These are phyloP conservation scores for Gymnopilus junonius DNA, from an alignment of 768 basidiomycete genomes.

Conservation along the genomic window DNA sequence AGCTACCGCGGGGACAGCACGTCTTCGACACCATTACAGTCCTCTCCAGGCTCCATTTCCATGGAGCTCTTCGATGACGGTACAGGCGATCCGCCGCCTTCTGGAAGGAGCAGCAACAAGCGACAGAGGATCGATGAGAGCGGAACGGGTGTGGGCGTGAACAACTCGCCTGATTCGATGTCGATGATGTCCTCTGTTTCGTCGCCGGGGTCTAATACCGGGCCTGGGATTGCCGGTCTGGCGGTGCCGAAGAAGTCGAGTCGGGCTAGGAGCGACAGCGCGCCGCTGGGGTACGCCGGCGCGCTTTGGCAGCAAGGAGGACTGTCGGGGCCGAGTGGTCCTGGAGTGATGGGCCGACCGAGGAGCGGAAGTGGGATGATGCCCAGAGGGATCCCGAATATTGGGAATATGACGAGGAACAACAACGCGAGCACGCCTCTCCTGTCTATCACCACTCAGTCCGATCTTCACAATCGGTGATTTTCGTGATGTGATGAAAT, in stretches of 20 bases:
- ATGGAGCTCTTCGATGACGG: slow-evolving; percentile 52
- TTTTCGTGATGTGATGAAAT: not conserved
- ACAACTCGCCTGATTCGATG: slow-evolving; percentile 32
- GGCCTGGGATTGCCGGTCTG: slow-evolving; percentile 22
- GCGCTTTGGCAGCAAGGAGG: slow-evolving; percentile 29
- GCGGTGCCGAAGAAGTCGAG: slow-evolving; percentile 44
- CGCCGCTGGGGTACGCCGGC: slow-evolving; percentile 61
- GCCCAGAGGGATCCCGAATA: slow-evolving; percentile 40
- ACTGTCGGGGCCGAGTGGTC: slow-evolving; percentile 21
- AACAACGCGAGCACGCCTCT: slow-evolving; percentile 31
- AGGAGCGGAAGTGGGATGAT: slow-evolving; percentile 57
- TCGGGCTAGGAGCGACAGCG: slow-evolving; percentile 69
- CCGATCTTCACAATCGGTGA: slow-evolving; percentile 16
- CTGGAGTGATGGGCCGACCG: slow-evolving; percentile 45
- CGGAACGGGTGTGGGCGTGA: slow-evolving; percentile 24
- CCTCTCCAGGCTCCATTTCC: slow-evolving; percentile 44
- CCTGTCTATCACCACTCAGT: slow-evolving; percentile 34
- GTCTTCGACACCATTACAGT: slow-evolving; percentile 40
- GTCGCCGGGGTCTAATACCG: slow-evolving; percentile 34
- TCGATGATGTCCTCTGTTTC: slow-evolving; percentile 38
- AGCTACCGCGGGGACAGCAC: slow-evolving; percentile 35
- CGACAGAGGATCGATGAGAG: slow-evolving; percentile 56
- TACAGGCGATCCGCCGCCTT: slow-evolving; percentile 28
- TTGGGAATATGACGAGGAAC: slow-evolving; percentile 38
- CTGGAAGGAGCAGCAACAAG: slow-evolving; percentile 44